A percentile compares a stretch with the other conserved stretches of the same genome.
phyloP scores from a whole-genome alignment of 2,329 filamentous ascomycete genomes.

The Talaromyces sp. region DNA sequence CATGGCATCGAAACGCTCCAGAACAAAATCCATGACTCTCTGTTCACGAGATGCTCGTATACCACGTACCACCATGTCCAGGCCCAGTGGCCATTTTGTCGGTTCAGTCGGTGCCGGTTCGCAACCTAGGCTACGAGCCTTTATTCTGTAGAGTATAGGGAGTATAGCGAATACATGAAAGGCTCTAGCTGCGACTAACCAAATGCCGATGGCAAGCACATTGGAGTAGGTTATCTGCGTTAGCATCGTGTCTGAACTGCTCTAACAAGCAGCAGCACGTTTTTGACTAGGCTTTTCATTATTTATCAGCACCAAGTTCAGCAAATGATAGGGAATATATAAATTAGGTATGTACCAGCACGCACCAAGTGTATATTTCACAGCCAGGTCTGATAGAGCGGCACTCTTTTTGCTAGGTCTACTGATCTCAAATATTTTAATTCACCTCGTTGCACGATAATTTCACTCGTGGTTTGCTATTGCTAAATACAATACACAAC shows the following conservation, averaged over 20 bases:
- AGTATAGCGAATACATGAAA: neutral
- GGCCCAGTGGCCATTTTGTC: constrained; percentile 3
- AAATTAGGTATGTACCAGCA: neutral
- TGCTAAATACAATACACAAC: neutral
- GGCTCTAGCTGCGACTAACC: neutral
- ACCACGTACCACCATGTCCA: neutral
- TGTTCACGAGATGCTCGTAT: neutral
- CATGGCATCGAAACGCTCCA: neutral
- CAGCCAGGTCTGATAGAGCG: neutral
- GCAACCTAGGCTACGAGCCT: constrained; percentile 2
- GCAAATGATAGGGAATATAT: neutral
- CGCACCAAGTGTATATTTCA: neutral
- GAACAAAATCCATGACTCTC: constrained; percentile 3
- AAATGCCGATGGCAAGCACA: neutral
- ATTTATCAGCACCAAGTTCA: neutral
- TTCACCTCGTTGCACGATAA: neutral
- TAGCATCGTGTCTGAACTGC: neutral
- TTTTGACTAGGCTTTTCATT: neutral
- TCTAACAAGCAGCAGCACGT: neutral
- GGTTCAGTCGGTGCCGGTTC: neutral
- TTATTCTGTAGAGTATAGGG: neutral
- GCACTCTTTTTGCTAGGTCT: neutral
- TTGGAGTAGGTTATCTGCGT: neutral
- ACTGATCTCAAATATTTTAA: neutral
- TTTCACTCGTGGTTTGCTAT: neutral